These are phyloP conservation scores for Schizothecium vesticola DNA, from an alignment of 495 filamentous ascomycete genomes.

Conservation along the genomic window DNA sequence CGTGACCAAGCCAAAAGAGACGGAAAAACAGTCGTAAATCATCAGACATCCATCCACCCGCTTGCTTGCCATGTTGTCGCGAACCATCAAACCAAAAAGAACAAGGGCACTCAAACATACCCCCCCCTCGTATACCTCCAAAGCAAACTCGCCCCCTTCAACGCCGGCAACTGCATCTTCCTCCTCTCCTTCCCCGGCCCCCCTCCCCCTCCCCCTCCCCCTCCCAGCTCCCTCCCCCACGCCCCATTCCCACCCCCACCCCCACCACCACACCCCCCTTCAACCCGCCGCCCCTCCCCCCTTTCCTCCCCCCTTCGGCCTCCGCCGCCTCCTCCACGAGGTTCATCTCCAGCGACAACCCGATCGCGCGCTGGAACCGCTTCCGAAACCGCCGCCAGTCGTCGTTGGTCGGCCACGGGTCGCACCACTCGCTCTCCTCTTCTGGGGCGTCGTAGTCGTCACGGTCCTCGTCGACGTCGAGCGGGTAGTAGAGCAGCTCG, in stretches of 20 bases:
- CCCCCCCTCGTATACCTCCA: constrained; percentile 32
- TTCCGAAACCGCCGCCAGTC: constrained; percentile 36
- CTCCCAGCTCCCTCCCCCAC: background rate
- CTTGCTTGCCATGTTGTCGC: background rate
- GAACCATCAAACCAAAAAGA: background rate
- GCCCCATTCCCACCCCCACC: background rate
- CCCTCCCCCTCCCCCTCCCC: background rate
- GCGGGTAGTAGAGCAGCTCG: constrained; percentile 39
- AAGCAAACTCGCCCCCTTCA: constrained; percentile 32
- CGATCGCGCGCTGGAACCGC: constrained; percentile 31
- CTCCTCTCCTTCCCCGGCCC: constrained; percentile 2
- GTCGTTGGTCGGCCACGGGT: constrained; percentile 37
- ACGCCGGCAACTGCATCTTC: constrained; percentile 17
- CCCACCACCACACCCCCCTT: background rate
- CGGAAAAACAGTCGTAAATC: background rate
- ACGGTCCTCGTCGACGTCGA: constrained; percentile 31
- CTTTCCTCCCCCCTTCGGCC: background rate
- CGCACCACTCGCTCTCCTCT: constrained; percentile 32
- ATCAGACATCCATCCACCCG: background rate
- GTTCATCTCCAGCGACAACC: constrained; percentile 23
- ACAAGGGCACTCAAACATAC: constrained; percentile 14
- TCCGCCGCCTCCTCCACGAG: background rate
- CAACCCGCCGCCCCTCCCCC: background rate
- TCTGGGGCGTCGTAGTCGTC: constrained; percentile 25
- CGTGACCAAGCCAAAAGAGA: background rate